Evolutionary conservation across 805 yeast species (phyloP).

Genomic region (Cyberlindnera suaveolens): DNA sequence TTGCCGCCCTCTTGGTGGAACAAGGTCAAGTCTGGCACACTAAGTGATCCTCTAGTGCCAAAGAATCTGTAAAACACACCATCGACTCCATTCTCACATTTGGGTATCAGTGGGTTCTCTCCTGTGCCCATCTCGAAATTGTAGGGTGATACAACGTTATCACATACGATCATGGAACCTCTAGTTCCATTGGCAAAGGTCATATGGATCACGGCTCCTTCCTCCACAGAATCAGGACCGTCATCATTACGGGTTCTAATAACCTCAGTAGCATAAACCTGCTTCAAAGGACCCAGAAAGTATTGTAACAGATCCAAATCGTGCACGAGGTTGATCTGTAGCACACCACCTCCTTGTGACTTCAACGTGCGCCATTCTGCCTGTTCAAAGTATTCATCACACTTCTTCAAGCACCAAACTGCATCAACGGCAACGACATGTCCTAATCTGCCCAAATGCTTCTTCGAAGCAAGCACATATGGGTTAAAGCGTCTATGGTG

Average conservation of each 20-base stretch:
- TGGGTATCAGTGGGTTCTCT: conserved; percentile 16
- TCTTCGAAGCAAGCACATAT: conserved; percentile 16
- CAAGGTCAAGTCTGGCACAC: conserved; percentile 14
- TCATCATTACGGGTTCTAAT: conserved; percentile 9
- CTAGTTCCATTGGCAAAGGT: conserved; percentile 12
- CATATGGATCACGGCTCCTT: conserved; percentile 16
- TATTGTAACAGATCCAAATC: conserved; percentile 16
- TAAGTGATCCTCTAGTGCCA: conserved; percentile 14
- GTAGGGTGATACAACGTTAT: conserved; percentile 16
- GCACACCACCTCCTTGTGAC: conserved; percentile 15
- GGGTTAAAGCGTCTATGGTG: conserved; percentile 20
- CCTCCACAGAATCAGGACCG: conserved; percentile 14
- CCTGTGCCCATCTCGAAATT: conserved; percentile 21
- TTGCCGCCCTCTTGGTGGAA: conserved; percentile 11
- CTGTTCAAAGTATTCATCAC: conserved; percentile 13
- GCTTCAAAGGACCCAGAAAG: conserved; percentile 13
- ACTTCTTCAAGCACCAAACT: conserved; percentile 16
- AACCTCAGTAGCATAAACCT: conserved; percentile 12
- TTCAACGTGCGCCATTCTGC: conserved; percentile 14
- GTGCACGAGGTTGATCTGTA: conserved; percentile 16
- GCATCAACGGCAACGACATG: conserved; percentile 16
- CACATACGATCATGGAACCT: conserved; percentile 15
- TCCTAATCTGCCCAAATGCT: conserved; percentile 10
- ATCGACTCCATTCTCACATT: conserved; percentile 8
- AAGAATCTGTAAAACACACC: conserved; percentile 17